Conservation (phyloP, 2,329 filamentous ascomycete genomes). For the Aspergillus flavus region DNA sequence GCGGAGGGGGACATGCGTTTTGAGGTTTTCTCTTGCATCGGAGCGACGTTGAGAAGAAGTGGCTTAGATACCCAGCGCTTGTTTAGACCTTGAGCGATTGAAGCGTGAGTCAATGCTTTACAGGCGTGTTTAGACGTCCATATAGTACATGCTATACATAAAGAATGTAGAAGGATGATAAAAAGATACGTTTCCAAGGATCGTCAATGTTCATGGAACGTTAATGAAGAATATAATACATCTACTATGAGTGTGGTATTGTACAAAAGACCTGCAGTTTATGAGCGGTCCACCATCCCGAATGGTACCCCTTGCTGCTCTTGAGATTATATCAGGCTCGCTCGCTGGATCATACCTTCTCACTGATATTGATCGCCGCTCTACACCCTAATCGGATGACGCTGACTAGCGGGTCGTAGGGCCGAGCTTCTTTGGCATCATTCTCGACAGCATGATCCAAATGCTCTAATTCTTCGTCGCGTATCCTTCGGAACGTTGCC, state of each 20-base stretch:
- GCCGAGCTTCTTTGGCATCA: slow-evolving; percentile 85
- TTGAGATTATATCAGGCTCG: background rate
- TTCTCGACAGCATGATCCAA: slow-evolving; percentile 92
- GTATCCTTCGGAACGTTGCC: slow-evolving; percentile 73
- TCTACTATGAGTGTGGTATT: slow-evolving; percentile 3
- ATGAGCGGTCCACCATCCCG: background rate
- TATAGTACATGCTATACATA: background rate
- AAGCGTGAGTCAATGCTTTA: background rate
- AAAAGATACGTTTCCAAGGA: background rate
- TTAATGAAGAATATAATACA: slow-evolving; percentile 16
- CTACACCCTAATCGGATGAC: slow-evolving; percentile 88
- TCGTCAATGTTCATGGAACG: background rate
- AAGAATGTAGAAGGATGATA: background rate
- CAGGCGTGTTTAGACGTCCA: background rate
- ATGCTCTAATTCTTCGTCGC: slow-evolving; percentile 96
- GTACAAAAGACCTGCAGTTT: slow-evolving; percentile 6
- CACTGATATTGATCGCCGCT: slow-evolving; percentile 85
- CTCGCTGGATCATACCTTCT: slow-evolving; percentile 42
- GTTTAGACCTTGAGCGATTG: slow-evolving; percentile 12
- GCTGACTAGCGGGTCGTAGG: slow-evolving; percentile 85
- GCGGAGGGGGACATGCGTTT: slow-evolving; percentile 1
- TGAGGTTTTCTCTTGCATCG: background rate
- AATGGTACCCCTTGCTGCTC: background rate
- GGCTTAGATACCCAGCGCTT: slow-evolving; percentile 26
- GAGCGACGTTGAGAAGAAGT: background rate